Evolutionary conservation across 2,329 filamentous ascomycete species (phyloP), one percentile per base, ranked within the genome.

Genomic region (Hymenoscyphus scutula): DNA sequence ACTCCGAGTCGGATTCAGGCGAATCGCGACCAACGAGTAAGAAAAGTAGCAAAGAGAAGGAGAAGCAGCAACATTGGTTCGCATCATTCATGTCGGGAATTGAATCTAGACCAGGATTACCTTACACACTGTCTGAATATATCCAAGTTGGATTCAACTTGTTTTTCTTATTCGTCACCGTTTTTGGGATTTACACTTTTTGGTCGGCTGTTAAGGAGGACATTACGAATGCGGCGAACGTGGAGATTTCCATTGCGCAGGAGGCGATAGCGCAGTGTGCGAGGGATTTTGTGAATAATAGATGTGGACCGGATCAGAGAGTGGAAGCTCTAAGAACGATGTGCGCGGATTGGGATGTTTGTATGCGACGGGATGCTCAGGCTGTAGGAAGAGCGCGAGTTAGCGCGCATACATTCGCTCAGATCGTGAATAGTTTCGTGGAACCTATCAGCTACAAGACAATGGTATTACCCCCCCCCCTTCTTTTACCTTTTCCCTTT

Each of bases 401-500:
- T 45, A 91, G 89, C 19, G 93, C 92, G 5, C 89, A 91, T 72
- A 95, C 93, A 29, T 90, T 97, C 73, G 94, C 94, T 0, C 87
- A 92, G 72, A 96, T 99, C 48, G 89, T 98, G 76, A 97, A 98
- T 74, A 89, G 89, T 71, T 97, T 98, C 75, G 88, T 96, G 4
- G 92, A 96, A 70, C 88, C 91, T 5, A 93, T 98, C 76, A 92
- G 89, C 67, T 89, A 91, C 76, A 97, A 97, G 76, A 84, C 87
- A 11, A 88, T 90, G 81, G 85, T 87, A 80, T n/a, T n/a, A n/a
- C n/a, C n/a, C n/a, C n/a, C n/a, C n/a, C n/a, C n/a, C n/a, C n/a
- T 65, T 78, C 75, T 34, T 4, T 8, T 30, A 4, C 29, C 32
- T 11, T 13, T 8, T 13, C 32, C 30, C 37, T 29, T 27, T 48